Evolutionary conservation across 176 grass and related monocot species (phyloP), one percentile per base, ranked within the genome.

Genomic region (Musa acuminata): DNA sequence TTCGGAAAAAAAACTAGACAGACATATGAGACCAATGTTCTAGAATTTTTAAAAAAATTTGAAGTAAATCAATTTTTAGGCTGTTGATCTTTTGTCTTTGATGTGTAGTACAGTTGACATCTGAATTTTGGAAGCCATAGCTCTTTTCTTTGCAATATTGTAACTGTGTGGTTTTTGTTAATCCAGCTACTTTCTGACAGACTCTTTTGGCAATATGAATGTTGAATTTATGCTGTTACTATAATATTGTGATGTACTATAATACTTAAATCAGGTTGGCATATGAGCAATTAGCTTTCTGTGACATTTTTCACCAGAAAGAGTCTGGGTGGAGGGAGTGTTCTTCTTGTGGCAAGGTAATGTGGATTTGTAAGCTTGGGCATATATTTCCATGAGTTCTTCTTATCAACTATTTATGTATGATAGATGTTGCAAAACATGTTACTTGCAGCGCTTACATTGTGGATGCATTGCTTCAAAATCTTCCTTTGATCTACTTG

Each of bases 251-350:
- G 52, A 71, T 17, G 29, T 51, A 49, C 78, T 75, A 11, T 85
- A 21, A 11, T 85, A 21, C 9, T 82, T 16, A 16, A 55, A 81
- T 23, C 84, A 99, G 91, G 73, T 89, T 88, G 86, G 88, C 91
- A 26, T 95, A 88, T 60, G 91, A 99, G 52, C 96, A 99, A 71
- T 80, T 87, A 69, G 62, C 89, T 13, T 99, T 95, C 60, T 99
- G 96, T 77, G 83, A 99, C 80, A 89, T 99, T 79, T 99, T 95
- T 84, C 96, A 99, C 76, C 91, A 89, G 74, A 95, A 89, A 78
- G 96, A 99, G 77, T 99, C 96, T 21, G 96, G 96, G 58, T 99
- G 96, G 96, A 95, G 96, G 77, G 91, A 99, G 62, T 99, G 96
- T 81, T 85, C 85, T 27, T 99, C 85, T 55, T 99, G 96, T 84